Evolutionary conservation across 129 eudicot genomes (phyloP), one percentile per base, ranked within the genome.

Genomic region (Flaveria brownii): DNA sequence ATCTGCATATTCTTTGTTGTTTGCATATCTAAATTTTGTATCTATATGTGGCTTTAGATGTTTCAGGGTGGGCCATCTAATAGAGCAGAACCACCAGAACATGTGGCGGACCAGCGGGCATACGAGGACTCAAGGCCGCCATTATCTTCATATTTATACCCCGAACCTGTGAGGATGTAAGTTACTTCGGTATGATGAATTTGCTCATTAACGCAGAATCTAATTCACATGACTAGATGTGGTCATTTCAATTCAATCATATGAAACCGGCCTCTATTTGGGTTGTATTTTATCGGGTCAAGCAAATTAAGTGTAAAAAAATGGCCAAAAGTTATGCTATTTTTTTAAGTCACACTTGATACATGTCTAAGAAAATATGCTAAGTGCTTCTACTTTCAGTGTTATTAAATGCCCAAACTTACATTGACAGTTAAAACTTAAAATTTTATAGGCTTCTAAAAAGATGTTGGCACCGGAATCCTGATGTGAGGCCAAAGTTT

Each of bases 1-100:
- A 39, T 68, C 17, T 23, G 59, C 68, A 52, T 66, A 23, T 50
- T 28, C 36, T 22, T 6, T 56, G 61, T 7, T 46, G 22, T 78
- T 57, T 57, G 76, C 23, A 55, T 54, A 72, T 71, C 14, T 9
- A 49, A 33, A 68, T 81, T 43, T 82, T 49, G 66, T 13, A 76
- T 57, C 5, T 14, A 79, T 23, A 63, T 52, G 25, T 71, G 79
- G 67, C 28, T 71, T 54, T 79, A 88, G 90, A 88, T 88, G 94
- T 88, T 88, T 84, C 94, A 82, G 30, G 94, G 90, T 54, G 82
- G 88, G 54, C 94, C 94, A 84, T 82, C 94, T 22, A 74, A 84
- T 56, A 82, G 82, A 74, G 90, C 77, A 77, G 88, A 86, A 67
- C 82, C 87, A 70, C 82, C 90, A 0, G 88, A 88, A 74, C 85